Conservation (phyloP, 176 grass and related monocot genomes). For the Chloris gayana region DNA sequence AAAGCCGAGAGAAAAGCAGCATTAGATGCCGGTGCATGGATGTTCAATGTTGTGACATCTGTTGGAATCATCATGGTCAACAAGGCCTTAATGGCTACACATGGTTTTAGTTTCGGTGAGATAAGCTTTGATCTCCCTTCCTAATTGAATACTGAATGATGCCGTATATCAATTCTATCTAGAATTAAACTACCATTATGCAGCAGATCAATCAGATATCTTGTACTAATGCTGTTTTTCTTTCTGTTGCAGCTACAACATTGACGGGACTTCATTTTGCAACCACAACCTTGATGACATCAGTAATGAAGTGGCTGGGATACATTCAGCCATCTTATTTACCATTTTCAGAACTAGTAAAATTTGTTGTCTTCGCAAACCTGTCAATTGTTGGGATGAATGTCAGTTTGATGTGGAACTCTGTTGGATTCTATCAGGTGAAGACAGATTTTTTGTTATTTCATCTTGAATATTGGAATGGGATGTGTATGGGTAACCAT, state of each 20-base stretch:
- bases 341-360: conserved; percentile 21
- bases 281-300: background rate
- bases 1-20: conserved; percentile 2
- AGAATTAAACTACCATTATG: background rate
- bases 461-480: background rate
- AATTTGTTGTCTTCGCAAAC: conserved; percentile 16
- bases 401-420: conserved; percentile 25
- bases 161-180: background rate
- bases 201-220: background rate
- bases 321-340: conserved; percentile 21
- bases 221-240: background rate
- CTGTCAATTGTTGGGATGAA: conserved; percentile 13
- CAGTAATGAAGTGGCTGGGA: conserved; percentile 1
- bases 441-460: background rate
- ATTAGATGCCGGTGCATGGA: conserved; percentile 12
- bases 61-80: conserved; percentile 25
- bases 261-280: background rate
- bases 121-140: background rate
- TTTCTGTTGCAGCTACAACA: background rate
- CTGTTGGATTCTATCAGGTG: conserved; percentile 43
- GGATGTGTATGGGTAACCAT: background rate
- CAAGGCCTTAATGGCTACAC: conserved; percentile 30
- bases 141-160: background rate
- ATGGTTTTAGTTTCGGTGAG: conserved; percentile 32
- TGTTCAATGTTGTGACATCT: conserved; percentile 31